These are phyloP conservation scores for Phoma sp. DNA, from an alignment of 2,329 filamentous ascomycete genomes.

Conservation along the genomic window DNA sequence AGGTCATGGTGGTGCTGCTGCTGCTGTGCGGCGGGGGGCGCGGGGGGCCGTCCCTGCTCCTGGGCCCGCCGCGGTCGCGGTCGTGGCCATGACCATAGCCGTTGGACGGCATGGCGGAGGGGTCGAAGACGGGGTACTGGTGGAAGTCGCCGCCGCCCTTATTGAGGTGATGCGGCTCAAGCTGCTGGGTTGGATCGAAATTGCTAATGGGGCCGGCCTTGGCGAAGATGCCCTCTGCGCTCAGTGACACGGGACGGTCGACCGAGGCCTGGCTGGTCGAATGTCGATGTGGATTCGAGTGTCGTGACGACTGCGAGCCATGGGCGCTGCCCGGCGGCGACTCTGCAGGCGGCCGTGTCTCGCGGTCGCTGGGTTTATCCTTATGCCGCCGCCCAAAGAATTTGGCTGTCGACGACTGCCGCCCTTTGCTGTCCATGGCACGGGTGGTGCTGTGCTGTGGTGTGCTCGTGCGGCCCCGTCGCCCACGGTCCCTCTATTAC, in stretches of 20 bases:
- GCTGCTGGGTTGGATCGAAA: conserved; percentile 74
- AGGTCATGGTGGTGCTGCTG: conserved; percentile 70
- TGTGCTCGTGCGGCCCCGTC: too few species aligned
- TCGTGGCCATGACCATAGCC: conserved; percentile 52
- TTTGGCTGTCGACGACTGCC: conserved; percentile 79
- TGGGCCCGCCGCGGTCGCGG: conserved; percentile 49
- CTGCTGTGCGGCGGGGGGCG: conserved; percentile 64
- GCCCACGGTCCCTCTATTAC: too few species aligned
- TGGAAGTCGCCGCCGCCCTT: conserved; percentile 80
- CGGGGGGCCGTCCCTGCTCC: conserved; percentile 60
- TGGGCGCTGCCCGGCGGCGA: conserved; percentile 66
- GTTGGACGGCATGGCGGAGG: conserved; percentile 57
- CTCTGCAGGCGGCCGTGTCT: conserved; percentile 59
- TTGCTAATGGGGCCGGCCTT: conserved; percentile 87
- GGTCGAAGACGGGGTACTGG: conserved; percentile 80
- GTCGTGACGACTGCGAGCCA: conserved; percentile 74
- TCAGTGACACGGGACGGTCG: conserved; percentile 69
- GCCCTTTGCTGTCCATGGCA: conserved; percentile 72
- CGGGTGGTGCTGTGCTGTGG: background rate
- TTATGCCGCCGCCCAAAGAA: conserved; percentile 88
- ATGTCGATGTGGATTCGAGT: conserved; percentile 56
- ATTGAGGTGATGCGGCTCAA: conserved; percentile 82
- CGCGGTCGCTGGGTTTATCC: conserved; percentile 60
- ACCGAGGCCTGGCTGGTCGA: conserved; percentile 62
- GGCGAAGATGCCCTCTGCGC: conserved; percentile 70